Evolutionary conservation across 2,329 filamentous ascomycete species (phyloP).

Genomic region (Fusarium coicis): DNA sequence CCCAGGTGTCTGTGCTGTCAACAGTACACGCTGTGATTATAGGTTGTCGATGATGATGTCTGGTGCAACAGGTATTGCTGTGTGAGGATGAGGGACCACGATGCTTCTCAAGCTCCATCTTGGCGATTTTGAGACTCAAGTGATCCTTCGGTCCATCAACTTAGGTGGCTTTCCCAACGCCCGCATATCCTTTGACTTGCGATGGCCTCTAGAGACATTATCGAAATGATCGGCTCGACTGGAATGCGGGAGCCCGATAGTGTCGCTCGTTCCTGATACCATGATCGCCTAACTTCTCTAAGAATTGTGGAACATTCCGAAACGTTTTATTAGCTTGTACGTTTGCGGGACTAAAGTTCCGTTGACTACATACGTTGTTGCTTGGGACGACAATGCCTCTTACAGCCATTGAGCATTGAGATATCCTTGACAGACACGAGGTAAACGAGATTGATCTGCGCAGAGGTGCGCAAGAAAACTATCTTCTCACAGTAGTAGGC

Average conservation of each 20-base stretch:
- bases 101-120: not conserved
- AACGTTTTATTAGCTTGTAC: not conserved
- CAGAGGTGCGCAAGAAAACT: not conserved
- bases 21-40: not conserved
- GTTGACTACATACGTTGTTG: not conserved
- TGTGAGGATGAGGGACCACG: not conserved
- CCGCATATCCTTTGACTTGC: not conserved
- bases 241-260: conserved; percentile 13
- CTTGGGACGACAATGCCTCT: not conserved
- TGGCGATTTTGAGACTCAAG: not conserved
- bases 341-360: conserved; percentile 59
- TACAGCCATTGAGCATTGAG: not conserved
- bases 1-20: not conserved
- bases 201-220: not conserved
- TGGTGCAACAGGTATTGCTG: not conserved
- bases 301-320: not conserved
- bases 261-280: not conserved
- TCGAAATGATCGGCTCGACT: not conserved
- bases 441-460: too few species aligned
- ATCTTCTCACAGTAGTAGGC: not conserved
- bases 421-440: not conserved
- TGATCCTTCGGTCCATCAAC: not conserved
- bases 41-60: not conserved
- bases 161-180: not conserved
- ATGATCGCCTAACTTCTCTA: not conserved